phyloP scores from a whole-genome alignment of 176 grass and related monocot genomes.

The Eleusine coracana region DNA sequence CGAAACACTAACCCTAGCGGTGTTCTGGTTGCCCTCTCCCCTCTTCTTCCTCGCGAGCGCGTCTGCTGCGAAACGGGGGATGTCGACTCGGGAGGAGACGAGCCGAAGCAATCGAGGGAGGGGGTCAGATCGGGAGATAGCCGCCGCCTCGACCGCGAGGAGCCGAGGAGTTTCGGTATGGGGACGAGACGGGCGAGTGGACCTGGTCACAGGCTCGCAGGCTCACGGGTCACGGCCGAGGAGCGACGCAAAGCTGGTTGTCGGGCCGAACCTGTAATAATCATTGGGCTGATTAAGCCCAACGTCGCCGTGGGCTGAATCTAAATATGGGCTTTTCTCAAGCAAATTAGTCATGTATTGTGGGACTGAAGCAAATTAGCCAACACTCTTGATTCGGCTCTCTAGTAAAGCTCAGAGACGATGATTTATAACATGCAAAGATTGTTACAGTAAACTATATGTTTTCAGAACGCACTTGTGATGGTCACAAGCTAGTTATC shows the following conservation, averaged over 20 bases:
- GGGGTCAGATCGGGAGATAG: conserved; percentile 1
- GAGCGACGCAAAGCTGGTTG: too few relatives aligned
- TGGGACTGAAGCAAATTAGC: not conserved
- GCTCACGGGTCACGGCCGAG: too few relatives aligned
- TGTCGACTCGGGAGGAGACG: not conserved
- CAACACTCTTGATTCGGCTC: not conserved
- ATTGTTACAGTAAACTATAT: not conserved
- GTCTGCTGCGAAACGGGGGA: conserved; percentile 25
- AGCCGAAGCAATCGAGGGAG: not conserved
- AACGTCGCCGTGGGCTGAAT: not conserved
- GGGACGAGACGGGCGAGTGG: not conserved
- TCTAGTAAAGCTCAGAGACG: not conserved
- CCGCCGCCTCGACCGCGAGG: not conserved
- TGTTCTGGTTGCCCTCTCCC: not conserved
- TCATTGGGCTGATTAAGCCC: not conserved
- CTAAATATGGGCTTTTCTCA: not conserved
- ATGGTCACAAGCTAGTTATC: not conserved
- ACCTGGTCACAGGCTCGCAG: not conserved
- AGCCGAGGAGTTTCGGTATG: too few relatives aligned
- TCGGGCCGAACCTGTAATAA: not conserved
- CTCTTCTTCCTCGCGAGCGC: conserved; percentile 5
- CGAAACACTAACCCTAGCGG: conserved; percentile 9
- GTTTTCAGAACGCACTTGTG: not conserved
- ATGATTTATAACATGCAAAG: not conserved
- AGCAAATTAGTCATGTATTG: not conserved